These are phyloP conservation scores for Henningerozyma blattae DNA, from an alignment of 805 yeast genomes.

Conservation along the genomic window DNA sequence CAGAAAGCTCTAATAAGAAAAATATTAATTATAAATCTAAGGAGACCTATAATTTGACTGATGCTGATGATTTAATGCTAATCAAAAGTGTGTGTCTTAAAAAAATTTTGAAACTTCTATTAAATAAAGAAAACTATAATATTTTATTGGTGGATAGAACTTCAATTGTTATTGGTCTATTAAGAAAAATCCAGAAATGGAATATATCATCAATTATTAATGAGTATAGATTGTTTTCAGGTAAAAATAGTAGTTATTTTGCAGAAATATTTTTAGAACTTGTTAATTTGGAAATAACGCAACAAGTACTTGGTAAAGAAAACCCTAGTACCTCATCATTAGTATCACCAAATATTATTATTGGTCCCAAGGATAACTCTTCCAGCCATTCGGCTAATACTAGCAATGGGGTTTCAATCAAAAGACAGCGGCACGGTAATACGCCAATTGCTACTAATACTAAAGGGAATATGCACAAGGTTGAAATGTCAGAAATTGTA, in stretches of 20 bases:
- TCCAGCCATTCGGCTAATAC: no score
- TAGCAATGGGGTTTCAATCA: no score
- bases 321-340: no score
- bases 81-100: constrained; percentile 53
- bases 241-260: constrained; percentile 60
- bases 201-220: constrained; percentile 69
- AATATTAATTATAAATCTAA: background rate
- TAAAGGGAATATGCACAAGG: constrained; percentile 1
- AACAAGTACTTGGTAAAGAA: no score
- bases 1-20: background rate
- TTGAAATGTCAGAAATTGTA: constrained; percentile 6
- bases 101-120: constrained; percentile 50
- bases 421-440: no score
- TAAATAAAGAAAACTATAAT: constrained; percentile 54
- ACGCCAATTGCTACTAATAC: no score
- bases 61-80: constrained; percentile 62
- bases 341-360: no score
- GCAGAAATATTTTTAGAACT: constrained; percentile 78
- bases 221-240: constrained; percentile 72
- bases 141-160: constrained; percentile 69
- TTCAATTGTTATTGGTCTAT: constrained; percentile 65
- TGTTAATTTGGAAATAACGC: constrained; percentile 32
- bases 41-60: constrained; percentile 15
- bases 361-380: no score
- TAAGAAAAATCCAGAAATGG: constrained; percentile 83